These are phyloP conservation scores for Emydomyces testavorans DNA, from an alignment of 2,329 filamentous ascomycete species.

Conservation along the genomic window DNA sequence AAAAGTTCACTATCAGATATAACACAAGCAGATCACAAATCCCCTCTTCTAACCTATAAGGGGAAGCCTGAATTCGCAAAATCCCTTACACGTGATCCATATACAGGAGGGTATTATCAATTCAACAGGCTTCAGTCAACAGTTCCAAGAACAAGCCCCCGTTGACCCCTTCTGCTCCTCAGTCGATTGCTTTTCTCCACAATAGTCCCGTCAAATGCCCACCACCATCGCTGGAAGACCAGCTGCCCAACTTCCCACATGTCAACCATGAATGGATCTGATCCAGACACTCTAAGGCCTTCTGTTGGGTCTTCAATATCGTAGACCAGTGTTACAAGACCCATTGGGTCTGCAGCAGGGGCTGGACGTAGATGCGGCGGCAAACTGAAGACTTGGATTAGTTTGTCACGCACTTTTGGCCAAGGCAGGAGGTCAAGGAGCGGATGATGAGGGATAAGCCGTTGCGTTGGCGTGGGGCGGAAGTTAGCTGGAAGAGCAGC, in stretches of 20 bases:
- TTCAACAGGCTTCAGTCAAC: conserved; percentile 7
- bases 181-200: conserved; percentile 45
- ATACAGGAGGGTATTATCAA: neutral
- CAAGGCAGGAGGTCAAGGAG: conserved; percentile 48
- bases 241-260: conserved; percentile 49
- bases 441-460: conserved; percentile 45
- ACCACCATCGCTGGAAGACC: conserved; percentile 52
- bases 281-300: conserved; percentile 41
- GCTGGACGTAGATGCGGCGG: conserved; percentile 41
- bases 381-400: conserved; percentile 43
- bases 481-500: conserved; percentile 38
- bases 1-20: too few species aligned
- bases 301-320: conserved; percentile 47
- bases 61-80: too few species aligned
- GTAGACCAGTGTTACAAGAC: conserved; percentile 43
- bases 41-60: neutral
- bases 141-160: conserved; percentile 15
- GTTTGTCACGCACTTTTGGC: conserved; percentile 43
- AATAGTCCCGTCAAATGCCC: conserved; percentile 44
- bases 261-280: conserved; percentile 39
- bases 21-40: neutral
- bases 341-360: conserved; percentile 38
- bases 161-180: conserved; percentile 38
- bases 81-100: neutral
- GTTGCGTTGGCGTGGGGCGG: conserved; percentile 42